Conservation (phyloP, 2,329 filamentous ascomycete species). For the Pyrenophora seminiperda region DNA sequence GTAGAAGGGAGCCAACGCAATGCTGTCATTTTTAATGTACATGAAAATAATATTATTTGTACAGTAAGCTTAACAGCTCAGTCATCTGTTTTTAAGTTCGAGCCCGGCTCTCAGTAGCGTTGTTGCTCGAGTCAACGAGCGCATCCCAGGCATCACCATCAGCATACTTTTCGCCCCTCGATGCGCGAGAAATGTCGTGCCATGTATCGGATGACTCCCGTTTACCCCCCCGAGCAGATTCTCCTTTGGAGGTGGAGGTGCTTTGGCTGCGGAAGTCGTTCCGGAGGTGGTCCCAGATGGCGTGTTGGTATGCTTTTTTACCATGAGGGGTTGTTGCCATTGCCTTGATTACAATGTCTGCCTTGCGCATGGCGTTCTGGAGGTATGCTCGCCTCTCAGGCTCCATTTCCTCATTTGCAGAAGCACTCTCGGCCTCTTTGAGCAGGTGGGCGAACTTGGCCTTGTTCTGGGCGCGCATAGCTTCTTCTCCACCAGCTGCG, state of each 20-base stretch:
- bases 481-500: slow-evolving; percentile 21
- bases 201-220: neutral
- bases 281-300: slow-evolving; percentile 20
- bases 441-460: slow-evolving; percentile 18
- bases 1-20: no score
- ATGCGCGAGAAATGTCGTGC: slow-evolving; percentile 4
- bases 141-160: slow-evolving; percentile 26
- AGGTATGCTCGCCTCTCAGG: slow-evolving; percentile 20
- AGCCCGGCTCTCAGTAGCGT: slow-evolving; percentile 3
- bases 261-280: slow-evolving; percentile 4
- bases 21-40: neutral
- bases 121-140: slow-evolving; percentile 21
- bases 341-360: slow-evolving; percentile 26
- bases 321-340: slow-evolving; percentile 20
- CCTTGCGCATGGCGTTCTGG: slow-evolving; percentile 27
- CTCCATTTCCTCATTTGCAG: slow-evolving; percentile 19
- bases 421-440: slow-evolving; percentile 28
- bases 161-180: slow-evolving; percentile 4
- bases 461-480: slow-evolving; percentile 15
- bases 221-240: no score
- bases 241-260: no score
- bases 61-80: neutral
- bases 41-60: no score
- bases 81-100: slow-evolving; percentile 4
- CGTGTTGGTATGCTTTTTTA: slow-evolving; percentile 24